Conservation (phyloP, 2,329 filamentous ascomycete genomes). For the Cordyceps fumosorosea region DNA sequence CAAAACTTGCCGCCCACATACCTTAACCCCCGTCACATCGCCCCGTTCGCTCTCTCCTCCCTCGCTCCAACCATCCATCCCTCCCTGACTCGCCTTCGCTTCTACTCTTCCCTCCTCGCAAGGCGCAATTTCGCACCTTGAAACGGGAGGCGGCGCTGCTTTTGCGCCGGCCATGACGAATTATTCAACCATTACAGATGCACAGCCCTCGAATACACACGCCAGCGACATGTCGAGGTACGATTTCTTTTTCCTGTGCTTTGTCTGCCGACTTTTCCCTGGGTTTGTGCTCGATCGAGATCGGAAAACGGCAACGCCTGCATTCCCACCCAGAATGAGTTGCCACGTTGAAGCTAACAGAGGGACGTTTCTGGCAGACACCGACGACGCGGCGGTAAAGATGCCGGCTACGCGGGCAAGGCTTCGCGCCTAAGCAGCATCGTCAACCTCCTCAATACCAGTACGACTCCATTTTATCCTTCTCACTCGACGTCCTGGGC, state of each 20-base stretch:
- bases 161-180: conserved; percentile 42
- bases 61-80: not conserved
- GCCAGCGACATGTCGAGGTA: conserved; percentile 46
- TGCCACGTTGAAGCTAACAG: conserved; percentile 7
- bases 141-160: conserved; percentile 11
- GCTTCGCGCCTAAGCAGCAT: conserved; percentile 87
- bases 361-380: conserved; percentile 29
- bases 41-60: conserved; percentile 2
- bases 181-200: conserved; percentile 48
- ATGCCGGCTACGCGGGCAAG: conserved; percentile 60
- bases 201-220: conserved; percentile 33
- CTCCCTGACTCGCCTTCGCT: not conserved
- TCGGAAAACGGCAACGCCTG: not conserved
- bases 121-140: conserved; percentile 14
- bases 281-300: not conserved
- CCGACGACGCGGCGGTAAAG: conserved; percentile 61
- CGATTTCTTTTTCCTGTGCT: not conserved
- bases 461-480: conserved; percentile 39
- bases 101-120: not conserved
- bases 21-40: conserved; percentile 1
- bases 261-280: not conserved
- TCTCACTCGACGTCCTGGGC: not conserved
- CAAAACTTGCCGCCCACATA: too few relatives aligned
- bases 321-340: not conserved
- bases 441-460: conserved; percentile 94